Percentiles rank a stretch among this genome's conserved stretches.
phyloP scores from a whole-genome alignment of 805 yeast species.

The Priceomyces castillae region DNA sequence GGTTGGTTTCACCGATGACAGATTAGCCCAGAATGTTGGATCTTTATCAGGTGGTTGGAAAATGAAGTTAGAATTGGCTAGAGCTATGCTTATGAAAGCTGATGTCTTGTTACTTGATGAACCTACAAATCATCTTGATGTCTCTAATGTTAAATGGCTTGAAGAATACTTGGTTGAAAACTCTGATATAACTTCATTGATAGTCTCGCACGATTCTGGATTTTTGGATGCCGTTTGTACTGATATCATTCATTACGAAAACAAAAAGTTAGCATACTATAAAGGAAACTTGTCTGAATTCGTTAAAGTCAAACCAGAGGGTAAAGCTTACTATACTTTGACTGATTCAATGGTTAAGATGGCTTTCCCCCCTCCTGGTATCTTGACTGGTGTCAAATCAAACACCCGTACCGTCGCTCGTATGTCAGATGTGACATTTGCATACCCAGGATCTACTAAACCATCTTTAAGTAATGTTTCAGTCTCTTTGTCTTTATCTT shows the following conservation, averaged over 20 bases:
- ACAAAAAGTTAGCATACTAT: slow-evolving; percentile 90
- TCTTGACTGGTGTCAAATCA: slow-evolving; percentile 94
- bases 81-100: slow-evolving; percentile 97
- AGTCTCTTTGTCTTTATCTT: slow-evolving; percentile 89
- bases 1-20: slow-evolving; percentile 90
- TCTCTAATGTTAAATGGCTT: slow-evolving; percentile 88
- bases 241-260: slow-evolving; percentile 94
- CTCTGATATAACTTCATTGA: slow-evolving; percentile 86
- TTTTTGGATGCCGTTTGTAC: slow-evolving; percentile 95
- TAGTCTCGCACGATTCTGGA: slow-evolving; percentile 97
- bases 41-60: slow-evolving; percentile 99
- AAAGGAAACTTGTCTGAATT: slow-evolving; percentile 94
- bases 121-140: slow-evolving; percentile 98
- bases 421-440: slow-evolving; percentile 77
- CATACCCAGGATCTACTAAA: slow-evolving; percentile 85
- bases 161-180: slow-evolving; percentile 81
- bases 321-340: slow-evolving; percentile 90
- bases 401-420: slow-evolving; percentile 91
- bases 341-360: slow-evolving; percentile 90
- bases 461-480: slow-evolving; percentile 79
- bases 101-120: slow-evolving; percentile 93
- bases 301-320: slow-evolving; percentile 91
- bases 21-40: slow-evolving; percentile 88
- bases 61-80: slow-evolving; percentile 97
- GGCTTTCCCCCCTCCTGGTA: slow-evolving; percentile 99